These are phyloP conservation scores for Ophiocordyceps camponoti-rufipedis DNA, from an alignment of 2,329 filamentous ascomycete species.

Conservation along the genomic window DNA sequence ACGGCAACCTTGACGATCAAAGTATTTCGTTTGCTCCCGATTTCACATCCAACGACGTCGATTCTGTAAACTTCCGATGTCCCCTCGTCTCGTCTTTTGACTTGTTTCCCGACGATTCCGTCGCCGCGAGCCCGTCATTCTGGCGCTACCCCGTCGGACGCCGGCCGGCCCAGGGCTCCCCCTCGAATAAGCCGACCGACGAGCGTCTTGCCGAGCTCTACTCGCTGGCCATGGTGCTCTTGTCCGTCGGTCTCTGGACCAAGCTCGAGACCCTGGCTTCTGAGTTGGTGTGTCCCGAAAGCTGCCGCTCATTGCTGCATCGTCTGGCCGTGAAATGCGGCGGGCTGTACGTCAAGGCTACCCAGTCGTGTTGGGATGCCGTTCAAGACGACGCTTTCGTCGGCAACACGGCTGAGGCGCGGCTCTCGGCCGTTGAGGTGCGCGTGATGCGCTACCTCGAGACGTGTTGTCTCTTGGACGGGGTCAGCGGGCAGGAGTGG, in stretches of 20 bases:
- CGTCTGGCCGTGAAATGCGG: constrained; percentile 51
- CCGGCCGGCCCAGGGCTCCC: constrained; percentile 27
- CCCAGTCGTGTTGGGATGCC: constrained; percentile 53
- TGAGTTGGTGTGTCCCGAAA: constrained; percentile 24
- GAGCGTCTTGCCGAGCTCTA: constrained; percentile 50
- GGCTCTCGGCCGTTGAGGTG: constrained; percentile 33
- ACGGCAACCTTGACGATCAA: constrained; percentile 49
- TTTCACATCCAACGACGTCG: constrained; percentile 18
- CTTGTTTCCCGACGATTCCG: constrained; percentile 31
- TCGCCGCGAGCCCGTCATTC: constrained; percentile 8
- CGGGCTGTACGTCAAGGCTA: constrained; percentile 57
- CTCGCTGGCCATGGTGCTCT: constrained; percentile 51
- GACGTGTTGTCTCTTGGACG: constrained; percentile 41
- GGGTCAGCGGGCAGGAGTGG: constrained; percentile 36
- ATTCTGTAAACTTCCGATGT: constrained; percentile 42
- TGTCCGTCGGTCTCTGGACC: constrained; percentile 62
- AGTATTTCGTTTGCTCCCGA: constrained; percentile 48
- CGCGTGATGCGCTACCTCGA: constrained; percentile 39
- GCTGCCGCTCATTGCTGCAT: constrained; percentile 42
- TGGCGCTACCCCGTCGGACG: constrained; percentile 48
- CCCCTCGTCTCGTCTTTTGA: constrained; percentile 61
- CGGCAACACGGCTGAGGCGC: constrained; percentile 25
- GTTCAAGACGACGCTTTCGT: constrained; percentile 42
- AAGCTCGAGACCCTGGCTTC: constrained; percentile 37
- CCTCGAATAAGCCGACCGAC: constrained; percentile 29